Percentiles rank a stretch among this genome's conserved stretches.
These are phyloP conservation scores for Venturia pyrina DNA, from an alignment of 2,329 filamentous ascomycete genomes.

Conservation along the genomic window DNA sequence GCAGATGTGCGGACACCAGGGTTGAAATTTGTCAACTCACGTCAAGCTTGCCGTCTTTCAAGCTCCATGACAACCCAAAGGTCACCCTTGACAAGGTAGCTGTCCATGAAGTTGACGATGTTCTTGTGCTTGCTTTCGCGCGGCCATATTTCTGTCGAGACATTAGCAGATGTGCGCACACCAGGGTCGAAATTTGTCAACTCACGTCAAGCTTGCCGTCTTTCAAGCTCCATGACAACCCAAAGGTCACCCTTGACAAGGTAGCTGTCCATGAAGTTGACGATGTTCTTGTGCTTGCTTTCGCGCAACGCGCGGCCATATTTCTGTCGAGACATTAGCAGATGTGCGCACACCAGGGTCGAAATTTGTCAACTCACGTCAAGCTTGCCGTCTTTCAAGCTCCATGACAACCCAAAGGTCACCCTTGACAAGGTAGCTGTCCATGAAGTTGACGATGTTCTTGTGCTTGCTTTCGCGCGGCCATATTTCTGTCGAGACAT, in stretches of 20 bases:
- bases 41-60: slow-evolving; percentile 56
- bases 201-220: no score
- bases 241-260: slow-evolving; percentile 82
- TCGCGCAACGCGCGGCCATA: slow-evolving; percentile 63
- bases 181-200: no score
- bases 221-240: slow-evolving; percentile 99
- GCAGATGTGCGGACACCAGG: no score
- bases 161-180: no score
- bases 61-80: slow-evolving; percentile 99
- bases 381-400: no score
- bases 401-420: slow-evolving; percentile 99
- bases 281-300: slow-evolving; percentile 94
- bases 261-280: slow-evolving; percentile 98
- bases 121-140: slow-evolving; percentile 94
- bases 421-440: slow-evolving; percentile 81
- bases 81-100: no score
- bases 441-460: slow-evolving; percentile 99
- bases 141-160: no score
- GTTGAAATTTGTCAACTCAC: no score
- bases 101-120: no score
- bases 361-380: slow-evolving; percentile 26
- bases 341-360: no score
- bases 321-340: no score
- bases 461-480: slow-evolving; percentile 97
- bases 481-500: no score